A percentile compares a stretch with the other conserved stretches of the same genome.
Evolutionary conservation across 2,329 filamentous ascomycete genomes (phyloP).

Genomic region (Apiospora saccharicola): DNA sequence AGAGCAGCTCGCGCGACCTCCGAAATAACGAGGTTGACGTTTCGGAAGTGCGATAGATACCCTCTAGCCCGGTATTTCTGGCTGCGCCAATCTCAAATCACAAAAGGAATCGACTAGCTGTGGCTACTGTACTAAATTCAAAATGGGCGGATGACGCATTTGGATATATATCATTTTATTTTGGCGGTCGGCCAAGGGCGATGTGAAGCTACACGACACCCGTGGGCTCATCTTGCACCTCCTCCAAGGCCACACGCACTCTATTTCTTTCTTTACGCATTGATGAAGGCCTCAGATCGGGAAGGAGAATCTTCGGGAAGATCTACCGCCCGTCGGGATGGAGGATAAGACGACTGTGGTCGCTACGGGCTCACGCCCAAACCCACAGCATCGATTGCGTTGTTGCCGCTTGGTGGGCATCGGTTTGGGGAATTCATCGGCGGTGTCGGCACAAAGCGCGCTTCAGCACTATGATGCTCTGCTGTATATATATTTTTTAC

Average conservation of each 20-base stretch:
- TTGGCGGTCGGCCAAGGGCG: conserved; percentile 5
- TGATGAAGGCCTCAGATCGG: conserved; percentile 17
- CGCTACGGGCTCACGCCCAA: conserved; percentile 12
- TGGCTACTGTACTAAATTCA: neutral
- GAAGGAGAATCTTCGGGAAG: conserved; percentile 16
- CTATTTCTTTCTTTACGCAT: conserved; percentile 23
- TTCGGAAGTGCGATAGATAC: conserved; percentile 31
- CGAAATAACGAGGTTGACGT: conserved; percentile 40
- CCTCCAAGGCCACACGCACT: neutral
- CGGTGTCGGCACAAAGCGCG: conserved; percentile 16
- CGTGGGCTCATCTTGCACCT: neutral
- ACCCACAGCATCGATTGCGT: conserved; percentile 24
- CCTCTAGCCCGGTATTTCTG: neutral
- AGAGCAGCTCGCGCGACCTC: conserved; percentile 49
- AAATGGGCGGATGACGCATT: conserved; percentile 17
- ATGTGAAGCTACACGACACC: neutral
- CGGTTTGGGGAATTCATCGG: conserved; percentile 17
- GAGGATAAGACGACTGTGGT: neutral
- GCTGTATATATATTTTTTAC: conserved; percentile 19
- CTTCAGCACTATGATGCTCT: conserved; percentile 10
- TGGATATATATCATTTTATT: conserved; percentile 23
- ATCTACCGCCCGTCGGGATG: neutral
- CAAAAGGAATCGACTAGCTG: neutral
- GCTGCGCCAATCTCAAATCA: neutral
- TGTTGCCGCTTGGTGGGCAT: conserved; percentile 20